Evolutionary conservation across 331 rosid genomes (phyloP).

Genomic region (Malus hybrid): DNA sequence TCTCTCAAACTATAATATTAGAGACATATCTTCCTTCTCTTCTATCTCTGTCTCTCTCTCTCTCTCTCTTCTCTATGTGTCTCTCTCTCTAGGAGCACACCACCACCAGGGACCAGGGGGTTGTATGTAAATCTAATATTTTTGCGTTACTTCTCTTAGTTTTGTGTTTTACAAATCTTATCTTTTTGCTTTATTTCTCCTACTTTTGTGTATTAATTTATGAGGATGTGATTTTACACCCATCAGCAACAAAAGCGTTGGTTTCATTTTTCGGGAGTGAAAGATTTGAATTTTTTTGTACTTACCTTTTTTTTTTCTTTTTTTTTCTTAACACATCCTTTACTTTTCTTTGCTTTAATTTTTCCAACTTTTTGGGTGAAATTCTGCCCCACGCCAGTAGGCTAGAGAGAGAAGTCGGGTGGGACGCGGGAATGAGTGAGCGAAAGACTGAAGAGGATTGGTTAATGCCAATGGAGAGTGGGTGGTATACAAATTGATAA

Average conservation of each 20-base stretch:
- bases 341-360: not conserved
- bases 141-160: too few species aligned
- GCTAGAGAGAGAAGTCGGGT: not conserved
- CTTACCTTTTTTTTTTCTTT: not conserved
- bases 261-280: not conserved
- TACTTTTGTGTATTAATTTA: conserved; percentile 11
- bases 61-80: too few species aligned
- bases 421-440: conserved; percentile 6
- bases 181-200: not conserved
- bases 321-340: not conserved
- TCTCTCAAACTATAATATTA: conserved; percentile 7
- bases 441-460: conserved; percentile 18
- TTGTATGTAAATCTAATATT: conserved; percentile 11
- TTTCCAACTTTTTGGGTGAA: conserved; percentile 10
- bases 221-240: conserved; percentile 21
- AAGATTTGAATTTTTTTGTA: conserved; percentile 1
- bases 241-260: conserved; percentile 10
- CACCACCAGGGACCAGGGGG: not conserved
- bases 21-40: not conserved
- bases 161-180: too few species aligned
- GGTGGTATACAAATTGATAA: conserved; percentile 39
- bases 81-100: not conserved
- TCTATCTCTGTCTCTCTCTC: not conserved
- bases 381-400: conserved; percentile 4
- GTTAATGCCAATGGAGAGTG: conserved; percentile 6